These are phyloP conservation scores for Ganoderma leucocontextum DNA, from an alignment of 1,284 basidiomycete species.

Conservation along the genomic window DNA sequence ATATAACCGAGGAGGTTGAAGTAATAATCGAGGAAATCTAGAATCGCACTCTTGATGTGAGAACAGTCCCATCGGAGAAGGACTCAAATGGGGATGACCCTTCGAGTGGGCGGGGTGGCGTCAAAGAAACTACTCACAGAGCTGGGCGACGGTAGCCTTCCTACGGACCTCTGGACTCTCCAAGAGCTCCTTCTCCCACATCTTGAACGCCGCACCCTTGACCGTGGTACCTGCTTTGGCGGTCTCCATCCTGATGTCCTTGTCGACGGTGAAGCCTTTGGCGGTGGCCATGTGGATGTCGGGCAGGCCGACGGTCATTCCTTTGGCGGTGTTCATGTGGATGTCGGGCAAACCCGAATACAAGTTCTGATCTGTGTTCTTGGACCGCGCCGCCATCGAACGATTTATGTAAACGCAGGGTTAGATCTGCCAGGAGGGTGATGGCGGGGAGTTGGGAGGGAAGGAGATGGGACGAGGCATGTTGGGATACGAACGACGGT, in stretches of 20 bases:
- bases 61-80: not conserved
- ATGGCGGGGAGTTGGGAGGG: not conserved
- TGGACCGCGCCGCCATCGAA: constrained; percentile 15
- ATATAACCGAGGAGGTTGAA: constrained; percentile 93
- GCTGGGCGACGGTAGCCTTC: constrained; percentile 94
- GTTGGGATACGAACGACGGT: constrained; percentile 16
- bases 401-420: not conserved
- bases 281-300: constrained; percentile 78
- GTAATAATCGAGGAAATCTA: constrained; percentile 95
- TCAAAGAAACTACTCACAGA: constrained; percentile 67
- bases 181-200: constrained; percentile 88
- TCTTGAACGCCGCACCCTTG: constrained; percentile 63
- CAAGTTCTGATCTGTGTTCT: constrained; percentile 16
- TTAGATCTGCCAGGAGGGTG: not conserved
- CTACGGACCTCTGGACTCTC: constrained; percentile 88
- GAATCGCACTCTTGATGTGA: not conserved
- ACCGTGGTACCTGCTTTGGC: constrained; percentile 62
- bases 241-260: constrained; percentile 76
- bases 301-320: constrained; percentile 50
- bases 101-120: constrained; percentile 2
- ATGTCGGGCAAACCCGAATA: constrained; percentile 52
- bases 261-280: constrained; percentile 54
- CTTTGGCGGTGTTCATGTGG: constrained; percentile 78
- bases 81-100: constrained; percentile 15
- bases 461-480: constrained; percentile 2